Conservation (phyloP, 768 basidiomycete species). For the Rhodotorula taiwanensis region DNA sequence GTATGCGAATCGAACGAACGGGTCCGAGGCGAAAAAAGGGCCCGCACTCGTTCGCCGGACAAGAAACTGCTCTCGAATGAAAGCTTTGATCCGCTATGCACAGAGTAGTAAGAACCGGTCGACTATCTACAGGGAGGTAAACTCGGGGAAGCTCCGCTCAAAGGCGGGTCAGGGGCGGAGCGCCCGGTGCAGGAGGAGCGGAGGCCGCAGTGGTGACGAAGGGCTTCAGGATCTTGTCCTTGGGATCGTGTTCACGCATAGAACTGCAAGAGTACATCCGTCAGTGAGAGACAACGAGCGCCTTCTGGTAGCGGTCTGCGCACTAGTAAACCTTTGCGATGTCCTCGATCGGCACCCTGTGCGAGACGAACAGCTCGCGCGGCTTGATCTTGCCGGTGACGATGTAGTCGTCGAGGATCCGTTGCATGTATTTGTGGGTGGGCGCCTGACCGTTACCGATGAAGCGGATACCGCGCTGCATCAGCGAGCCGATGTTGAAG, state of each 20-base stretch:
- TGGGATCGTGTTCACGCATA: too few species aligned
- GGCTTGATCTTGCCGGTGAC: conserved; percentile 61
- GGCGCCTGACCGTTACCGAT: conserved; percentile 62
- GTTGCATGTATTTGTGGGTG: conserved; percentile 19
- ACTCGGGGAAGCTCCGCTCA: too few species aligned
- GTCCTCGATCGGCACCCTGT: conserved; percentile 55
- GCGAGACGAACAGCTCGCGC: conserved; percentile 41
- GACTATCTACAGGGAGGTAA: too few species aligned
- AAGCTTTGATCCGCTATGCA: too few species aligned
- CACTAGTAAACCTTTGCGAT: conserved; percentile 56
- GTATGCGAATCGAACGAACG: too few species aligned
- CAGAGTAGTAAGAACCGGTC: too few species aligned
- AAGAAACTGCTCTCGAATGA: too few species aligned
- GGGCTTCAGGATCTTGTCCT: conserved; percentile 30
- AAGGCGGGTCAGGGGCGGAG: not conserved
- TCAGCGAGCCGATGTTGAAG: conserved; percentile 56
- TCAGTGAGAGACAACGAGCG: too few species aligned
- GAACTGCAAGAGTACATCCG: too few species aligned
- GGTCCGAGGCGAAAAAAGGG: too few species aligned
- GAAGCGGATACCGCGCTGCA: conserved; percentile 57
- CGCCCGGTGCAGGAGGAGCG: conserved; percentile 38
- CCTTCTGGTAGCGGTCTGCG: conserved; percentile 55
- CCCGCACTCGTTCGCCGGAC: too few species aligned
- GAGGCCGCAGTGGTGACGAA: conserved; percentile 64
- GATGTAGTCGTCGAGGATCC: conserved; percentile 57